phyloP scores from a whole-genome alignment of 202 grass and related monocot species.

The Panicum hallii region DNA sequence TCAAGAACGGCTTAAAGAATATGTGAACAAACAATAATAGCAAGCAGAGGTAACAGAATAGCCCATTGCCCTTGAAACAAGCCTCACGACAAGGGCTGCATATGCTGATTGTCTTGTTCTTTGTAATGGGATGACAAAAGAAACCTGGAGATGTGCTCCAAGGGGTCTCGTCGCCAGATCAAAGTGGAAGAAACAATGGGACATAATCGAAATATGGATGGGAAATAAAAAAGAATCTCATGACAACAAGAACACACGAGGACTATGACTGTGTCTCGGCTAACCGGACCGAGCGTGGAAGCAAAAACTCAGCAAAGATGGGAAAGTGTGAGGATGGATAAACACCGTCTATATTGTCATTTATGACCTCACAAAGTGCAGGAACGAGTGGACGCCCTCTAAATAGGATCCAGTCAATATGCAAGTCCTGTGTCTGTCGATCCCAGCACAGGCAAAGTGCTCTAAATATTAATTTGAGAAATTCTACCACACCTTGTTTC shows the following conservation, averaged over 20 bases:
- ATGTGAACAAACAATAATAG: background rate
- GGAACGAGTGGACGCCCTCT: slow-evolving; percentile 88
- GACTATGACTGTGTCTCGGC: slow-evolving; percentile 58
- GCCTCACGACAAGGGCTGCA: background rate
- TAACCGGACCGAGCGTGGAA: slow-evolving; percentile 80
- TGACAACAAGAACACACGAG: slow-evolving; percentile 20
- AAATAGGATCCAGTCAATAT: slow-evolving; percentile 94
- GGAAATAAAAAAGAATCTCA: slow-evolving; percentile 35
- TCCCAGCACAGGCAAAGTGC: slow-evolving; percentile 98
- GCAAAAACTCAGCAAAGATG: slow-evolving; percentile 83
- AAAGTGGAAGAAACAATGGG: slow-evolving; percentile 34
- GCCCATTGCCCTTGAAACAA: background rate
- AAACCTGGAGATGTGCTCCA: background rate
- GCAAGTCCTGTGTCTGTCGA: slow-evolving; percentile 96
- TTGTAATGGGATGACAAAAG: background rate
- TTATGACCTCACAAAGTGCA: slow-evolving; percentile 93
- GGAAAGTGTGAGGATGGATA: slow-evolving; percentile 95
- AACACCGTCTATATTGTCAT: slow-evolving; percentile 89
- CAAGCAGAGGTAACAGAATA: slow-evolving; percentile 5
- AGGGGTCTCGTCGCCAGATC: background rate
- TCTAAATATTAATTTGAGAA: slow-evolving; percentile 96
- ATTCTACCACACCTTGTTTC: slow-evolving; percentile 94
- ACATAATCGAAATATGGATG: slow-evolving; percentile 37
- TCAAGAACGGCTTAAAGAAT: background rate
- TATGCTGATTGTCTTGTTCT: background rate